These are phyloP conservation scores for Wickerhamiella spandovensis DNA, from an alignment of 805 yeast genomes.

Conservation along the genomic window DNA sequence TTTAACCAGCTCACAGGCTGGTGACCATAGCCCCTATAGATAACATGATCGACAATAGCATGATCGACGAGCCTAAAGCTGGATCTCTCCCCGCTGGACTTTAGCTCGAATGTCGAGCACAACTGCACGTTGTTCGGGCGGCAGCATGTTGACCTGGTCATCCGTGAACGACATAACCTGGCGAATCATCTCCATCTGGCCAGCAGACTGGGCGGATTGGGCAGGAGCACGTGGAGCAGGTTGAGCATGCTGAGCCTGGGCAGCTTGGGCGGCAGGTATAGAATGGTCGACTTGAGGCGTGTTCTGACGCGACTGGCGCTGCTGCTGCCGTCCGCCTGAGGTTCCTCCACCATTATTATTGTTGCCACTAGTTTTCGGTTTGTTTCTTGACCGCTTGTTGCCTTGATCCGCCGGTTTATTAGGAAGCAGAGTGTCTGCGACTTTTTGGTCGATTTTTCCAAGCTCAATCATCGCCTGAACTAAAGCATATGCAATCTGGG, in stretches of 20 bases:
- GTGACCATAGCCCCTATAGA: no score
- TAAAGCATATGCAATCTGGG: constrained; percentile 71
- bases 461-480: constrained; percentile 52
- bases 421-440: constrained; percentile 12
- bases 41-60: no score
- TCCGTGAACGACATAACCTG: constrained; percentile 42
- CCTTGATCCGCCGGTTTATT: background rate
- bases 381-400: background rate
- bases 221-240: constrained; percentile 7
- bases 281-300: background rate
- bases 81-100: constrained; percentile 18
- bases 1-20: background rate
- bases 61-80: constrained; percentile 2
- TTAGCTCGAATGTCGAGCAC: constrained; percentile 18
- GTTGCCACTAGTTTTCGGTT: background rate
- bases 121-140: constrained; percentile 38
- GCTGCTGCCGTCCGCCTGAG: background rate
- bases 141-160: constrained; percentile 35
- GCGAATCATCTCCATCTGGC: constrained; percentile 34
- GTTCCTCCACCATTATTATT: background rate
- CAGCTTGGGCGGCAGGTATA: constrained; percentile 3
- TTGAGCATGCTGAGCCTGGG: constrained; percentile 10
- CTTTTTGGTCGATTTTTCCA: constrained; percentile 23
- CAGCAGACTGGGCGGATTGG: constrained; percentile 14
- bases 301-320: background rate